Base-by-base conservation (phyloP, 768 basidiomycete species). In the Russula foetens region DNA sequence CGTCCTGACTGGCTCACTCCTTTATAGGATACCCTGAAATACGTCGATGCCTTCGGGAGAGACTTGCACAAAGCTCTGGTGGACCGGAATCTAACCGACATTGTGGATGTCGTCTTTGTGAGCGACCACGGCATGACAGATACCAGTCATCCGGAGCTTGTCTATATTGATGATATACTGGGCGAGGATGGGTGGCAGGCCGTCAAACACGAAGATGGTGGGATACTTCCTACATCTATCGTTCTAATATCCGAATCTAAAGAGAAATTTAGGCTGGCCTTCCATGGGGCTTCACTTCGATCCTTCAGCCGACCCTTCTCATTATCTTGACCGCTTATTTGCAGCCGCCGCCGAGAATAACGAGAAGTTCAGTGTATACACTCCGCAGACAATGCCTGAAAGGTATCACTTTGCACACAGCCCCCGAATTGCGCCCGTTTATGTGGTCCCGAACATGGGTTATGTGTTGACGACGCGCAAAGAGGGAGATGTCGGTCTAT, bases 71-170 rank as follows among this genome's bases (percentile, higher is more conserved):
- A 75, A 15, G 79, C 81, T 0, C 74, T 97, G 38, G 76, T 76
- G 49, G 76, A 76, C 4, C 83, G 94, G 7, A 92, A 94, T 68
- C 78, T 96, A 26, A 84, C 83, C 1, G 81, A 88, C 48, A 88
- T 95, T 21, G 85, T 93, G 14, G 91, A 97, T 70, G 78, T 96
- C 33, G 80, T 96, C 24, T 93, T 95, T 66, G 92, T 97, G 64
- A 88, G 86, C 63, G 90, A 92, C 69, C 88, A 92, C 67, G 92
- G 91, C n/a, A 94, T 92, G 90, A 86, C 84, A 1, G 89, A 91
- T 69, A 96, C 92, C n/a, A 84, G 83, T 62, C 79, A 88, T 63
- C 84, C 85, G 0, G 82, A 86, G 51, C 78, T 81, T 50, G 73
- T 95, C 35, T 90, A 86, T 71, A 77, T 97, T 55, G 92, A 97